Percentiles rank a stretch among this genome's conserved stretches.
phyloP scores from a whole-genome alignment of 352 stramenopile species.

The Pythium coloratum region DNA sequence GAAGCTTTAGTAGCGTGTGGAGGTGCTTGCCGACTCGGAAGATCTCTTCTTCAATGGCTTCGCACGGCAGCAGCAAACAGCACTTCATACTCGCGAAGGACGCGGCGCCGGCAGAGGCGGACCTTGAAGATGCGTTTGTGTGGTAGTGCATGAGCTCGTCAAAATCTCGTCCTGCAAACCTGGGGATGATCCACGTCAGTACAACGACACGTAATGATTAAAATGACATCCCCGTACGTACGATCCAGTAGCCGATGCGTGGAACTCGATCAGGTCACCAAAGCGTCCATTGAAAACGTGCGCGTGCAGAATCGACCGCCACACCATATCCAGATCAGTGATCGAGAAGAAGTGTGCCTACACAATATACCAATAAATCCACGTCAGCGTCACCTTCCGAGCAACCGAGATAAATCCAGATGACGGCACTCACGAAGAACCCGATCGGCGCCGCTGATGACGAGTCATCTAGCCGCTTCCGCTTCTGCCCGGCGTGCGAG shows the following conservation, averaged over 20 bases:
- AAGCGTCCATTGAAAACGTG: constrained; percentile 43
- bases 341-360: constrained; percentile 46
- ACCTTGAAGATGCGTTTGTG: constrained; percentile 39
- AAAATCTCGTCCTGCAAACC: constrained; percentile 65
- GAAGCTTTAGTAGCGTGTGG: constrained; percentile 62
- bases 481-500: constrained; percentile 27
- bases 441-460: constrained; percentile 8
- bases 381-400: not conserved
- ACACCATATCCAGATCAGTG: constrained; percentile 43
- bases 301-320: constrained; percentile 40
- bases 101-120: constrained; percentile 36
- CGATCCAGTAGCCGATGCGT: constrained; percentile 43
- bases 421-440: constrained; percentile 30
- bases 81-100: constrained; percentile 56
- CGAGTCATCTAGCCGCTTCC: constrained; percentile 25
- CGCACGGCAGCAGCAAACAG: constrained; percentile 65
- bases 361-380: not conserved
- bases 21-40: constrained; percentile 74
- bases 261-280: constrained; percentile 40
- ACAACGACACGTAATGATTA: not conserved
- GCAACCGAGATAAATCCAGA: not conserved
- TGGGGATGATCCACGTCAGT: constrained; percentile 14
- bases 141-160: constrained; percentile 82
- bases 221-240: constrained; percentile 29
- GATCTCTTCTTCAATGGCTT: constrained; percentile 58